Evolutionary conservation across 495 filamentous ascomycete species (phyloP).

Genomic region (Penicillium verhagenii): DNA sequence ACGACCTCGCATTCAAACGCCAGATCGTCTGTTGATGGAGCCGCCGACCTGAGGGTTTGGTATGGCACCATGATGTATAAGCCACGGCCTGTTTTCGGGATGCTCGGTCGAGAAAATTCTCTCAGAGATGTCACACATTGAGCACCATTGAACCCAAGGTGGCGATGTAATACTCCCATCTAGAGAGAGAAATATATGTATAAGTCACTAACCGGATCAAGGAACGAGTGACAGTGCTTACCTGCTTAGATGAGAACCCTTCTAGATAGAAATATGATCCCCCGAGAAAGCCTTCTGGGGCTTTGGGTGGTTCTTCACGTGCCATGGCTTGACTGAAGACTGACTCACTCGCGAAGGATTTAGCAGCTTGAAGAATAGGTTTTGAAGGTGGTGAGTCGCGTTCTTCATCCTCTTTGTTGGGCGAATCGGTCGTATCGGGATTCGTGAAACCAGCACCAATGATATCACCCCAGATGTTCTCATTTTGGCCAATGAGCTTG

Average conservation of each 20-base stretch:
- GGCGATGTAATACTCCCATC: slow-evolving; percentile 47
- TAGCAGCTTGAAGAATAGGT: slow-evolving; percentile 33
- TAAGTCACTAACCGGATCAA: slow-evolving; percentile 2
- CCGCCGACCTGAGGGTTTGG: slow-evolving; percentile 33
- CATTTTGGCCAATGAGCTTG: slow-evolving; percentile 73
- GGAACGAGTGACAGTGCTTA: slow-evolving; percentile 18
- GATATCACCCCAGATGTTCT: slow-evolving; percentile 86
- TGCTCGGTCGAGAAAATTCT: slow-evolving; percentile 38
- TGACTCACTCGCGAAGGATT: slow-evolving; percentile 45
- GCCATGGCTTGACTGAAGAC: slow-evolving; percentile 31
- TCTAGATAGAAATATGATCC: slow-evolving; percentile 58
- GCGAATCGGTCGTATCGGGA: slow-evolving; percentile 21
- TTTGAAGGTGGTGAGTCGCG: slow-evolving; percentile 16
- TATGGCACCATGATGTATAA: slow-evolving; percentile 58
- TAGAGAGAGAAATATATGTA: too few species aligned
- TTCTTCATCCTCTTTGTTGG: slow-evolving; percentile 30
- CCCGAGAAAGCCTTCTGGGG: slow-evolving; percentile 36
- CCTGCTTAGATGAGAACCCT: slow-evolving; percentile 61
- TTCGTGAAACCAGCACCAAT: slow-evolving; percentile 53
- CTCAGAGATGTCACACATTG: slow-evolving; percentile 41
- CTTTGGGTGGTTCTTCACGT: slow-evolving; percentile 7
- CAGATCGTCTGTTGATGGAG: slow-evolving; percentile 42
- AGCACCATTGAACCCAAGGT: slow-evolving; percentile 55
- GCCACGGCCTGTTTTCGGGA: slow-evolving; percentile 40
- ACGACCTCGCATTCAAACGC: slow-evolving; percentile 55